These are phyloP conservation scores for Biancaea sappan DNA, from an alignment of 306 rosid species.

Conservation along the genomic window DNA sequence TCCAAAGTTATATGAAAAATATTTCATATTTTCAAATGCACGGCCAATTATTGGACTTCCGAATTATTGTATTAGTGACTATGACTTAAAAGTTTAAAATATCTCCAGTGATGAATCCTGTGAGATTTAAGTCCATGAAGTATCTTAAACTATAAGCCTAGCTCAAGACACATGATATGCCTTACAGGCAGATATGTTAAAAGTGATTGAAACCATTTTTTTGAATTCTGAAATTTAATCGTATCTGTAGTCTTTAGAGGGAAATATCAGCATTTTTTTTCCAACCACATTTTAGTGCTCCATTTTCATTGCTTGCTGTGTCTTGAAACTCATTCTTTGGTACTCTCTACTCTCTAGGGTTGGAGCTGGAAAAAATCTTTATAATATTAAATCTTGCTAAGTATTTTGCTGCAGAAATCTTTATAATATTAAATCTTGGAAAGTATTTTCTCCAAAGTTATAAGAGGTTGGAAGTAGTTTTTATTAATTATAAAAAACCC, in stretches of 20 bases:
- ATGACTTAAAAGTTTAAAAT: not conserved
- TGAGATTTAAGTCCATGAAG: conserved; percentile 14
- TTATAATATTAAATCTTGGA: too few species aligned
- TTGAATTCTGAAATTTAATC: not conserved
- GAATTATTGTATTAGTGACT: not conserved
- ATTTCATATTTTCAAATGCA: not conserved
- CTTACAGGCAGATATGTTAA: not conserved
- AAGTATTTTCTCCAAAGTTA: too few species aligned
- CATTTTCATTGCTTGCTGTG: not conserved
- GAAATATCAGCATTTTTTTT: not conserved
- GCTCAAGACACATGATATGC: not conserved
- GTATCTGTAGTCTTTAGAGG: not conserved
- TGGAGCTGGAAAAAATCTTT: not conserved
- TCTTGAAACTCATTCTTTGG: not conserved
- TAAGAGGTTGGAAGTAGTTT: too few species aligned
- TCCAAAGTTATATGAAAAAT: not conserved
- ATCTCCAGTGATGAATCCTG: not conserved
- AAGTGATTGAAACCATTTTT: not conserved
- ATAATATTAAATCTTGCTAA: not conserved
- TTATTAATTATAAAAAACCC: too few species aligned
- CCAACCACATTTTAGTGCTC: not conserved
- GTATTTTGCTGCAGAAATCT: too few species aligned
- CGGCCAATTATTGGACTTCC: too few species aligned
- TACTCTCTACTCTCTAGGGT: not conserved
- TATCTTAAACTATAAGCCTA: conserved; percentile 3